A percentile compares a stretch with the other conserved stretches of the same genome.
phyloP scores from a whole-genome alignment of 164 flowering plant genomes.

The Vitis vinifera region ASM3070453v1 NC_081812.1:18483001-18483500 shows the following conservation, averaged over 20 bases:
- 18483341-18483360: too few relatives aligned
- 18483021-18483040: slow-evolving; percentile 41
- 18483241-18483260: slow-evolving; percentile 46
- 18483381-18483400: background rate
- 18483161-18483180: slow-evolving; percentile 55
- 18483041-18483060: slow-evolving; percentile 55
- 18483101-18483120: background rate
- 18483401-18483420: background rate
- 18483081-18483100: background rate
- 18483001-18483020: slow-evolving; percentile 25
- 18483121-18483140: slow-evolving; percentile 37
- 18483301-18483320: background rate
- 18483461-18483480: too few relatives aligned
- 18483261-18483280: slow-evolving; percentile 54
- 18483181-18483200: slow-evolving; percentile 40
- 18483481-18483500: too few relatives aligned
- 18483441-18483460: too few relatives aligned
- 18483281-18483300: background rate
- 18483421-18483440: too few relatives aligned
- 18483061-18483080: background rate
- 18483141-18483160: slow-evolving; percentile 60
- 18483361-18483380: too few relatives aligned
- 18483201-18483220: slow-evolving; percentile 37
- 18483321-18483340: background rate
- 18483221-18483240: slow-evolving; percentile 40